phyloP scores from a whole-genome alignment of 1,284 basidiomycete genomes.

The Golubevia sp. region DNA sequence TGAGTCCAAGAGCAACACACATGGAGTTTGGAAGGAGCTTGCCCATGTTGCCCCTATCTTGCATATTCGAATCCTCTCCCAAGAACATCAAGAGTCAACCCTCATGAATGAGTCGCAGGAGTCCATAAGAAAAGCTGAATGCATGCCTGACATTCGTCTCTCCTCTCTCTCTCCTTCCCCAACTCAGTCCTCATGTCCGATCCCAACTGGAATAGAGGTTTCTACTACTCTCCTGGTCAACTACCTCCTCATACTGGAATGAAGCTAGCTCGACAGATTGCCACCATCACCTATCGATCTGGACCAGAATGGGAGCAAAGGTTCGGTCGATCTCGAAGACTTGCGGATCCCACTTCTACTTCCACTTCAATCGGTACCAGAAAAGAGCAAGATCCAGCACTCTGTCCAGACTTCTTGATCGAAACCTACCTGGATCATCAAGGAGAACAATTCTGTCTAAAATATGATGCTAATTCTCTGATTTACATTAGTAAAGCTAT shows the following conservation, averaged over 20 bases:
- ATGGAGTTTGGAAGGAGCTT: too few species aligned
- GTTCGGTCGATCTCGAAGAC: constrained; percentile 79
- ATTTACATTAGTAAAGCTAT: constrained; percentile 99
- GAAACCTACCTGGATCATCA: constrained; percentile 99
- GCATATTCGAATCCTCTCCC: too few species aligned
- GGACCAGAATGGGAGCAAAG: constrained; percentile 98
- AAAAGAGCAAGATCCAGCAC: constrained; percentile 62
- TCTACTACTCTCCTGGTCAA: constrained; percentile 81
- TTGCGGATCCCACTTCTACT: constrained; percentile 12
- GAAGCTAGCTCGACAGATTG: constrained; percentile 98
- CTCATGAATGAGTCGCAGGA: too few species aligned
- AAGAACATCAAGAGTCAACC: too few species aligned
- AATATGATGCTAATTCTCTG: constrained; percentile 98
- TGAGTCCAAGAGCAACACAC: too few species aligned
- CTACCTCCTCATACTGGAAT: constrained; percentile 94
- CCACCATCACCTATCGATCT: constrained; percentile 97
- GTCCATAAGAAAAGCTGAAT: too few species aligned
- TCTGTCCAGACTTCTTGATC: constrained; percentile 97
- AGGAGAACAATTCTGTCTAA: constrained; percentile 83
- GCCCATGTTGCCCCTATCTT: too few species aligned
- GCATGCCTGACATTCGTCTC: too few species aligned
- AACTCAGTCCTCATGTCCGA: constrained; percentile 90
- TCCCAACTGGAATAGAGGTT: constrained; percentile 98
- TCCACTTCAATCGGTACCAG: constrained; percentile 15
- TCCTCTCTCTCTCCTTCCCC: background rate